A percentile compares a stretch with the other conserved stretches of the same genome.
Conservation (phyloP, 345 rosid genomes). For the Combretum micranthum region DNA sequence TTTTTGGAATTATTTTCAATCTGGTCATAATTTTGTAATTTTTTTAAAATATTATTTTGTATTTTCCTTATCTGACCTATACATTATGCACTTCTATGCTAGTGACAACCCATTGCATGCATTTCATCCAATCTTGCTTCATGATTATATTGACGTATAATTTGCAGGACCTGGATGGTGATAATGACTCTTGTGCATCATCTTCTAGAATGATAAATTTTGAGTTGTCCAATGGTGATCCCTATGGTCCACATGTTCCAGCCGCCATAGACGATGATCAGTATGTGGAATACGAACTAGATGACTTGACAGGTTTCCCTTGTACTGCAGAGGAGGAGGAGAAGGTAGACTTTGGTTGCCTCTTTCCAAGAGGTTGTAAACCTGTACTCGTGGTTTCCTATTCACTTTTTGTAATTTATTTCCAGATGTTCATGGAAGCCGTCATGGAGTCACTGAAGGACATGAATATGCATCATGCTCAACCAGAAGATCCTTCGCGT, state of each 20-base stretch:
- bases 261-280: slow-evolving; percentile 58
- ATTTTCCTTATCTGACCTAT: too few relatives aligned
- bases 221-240: slow-evolving; percentile 61
- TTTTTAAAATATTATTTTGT: too few relatives aligned
- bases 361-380: background rate
- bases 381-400: background rate
- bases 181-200: slow-evolving; percentile 36
- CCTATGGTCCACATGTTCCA: slow-evolving; percentile 51
- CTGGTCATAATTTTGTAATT: too few relatives aligned
- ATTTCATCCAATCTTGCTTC: background rate
- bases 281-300: slow-evolving; percentile 73
- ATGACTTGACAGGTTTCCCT: slow-evolving; percentile 75
- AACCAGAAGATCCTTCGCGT: slow-evolving; percentile 20
- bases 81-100: too few relatives aligned
- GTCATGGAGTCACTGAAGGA: slow-evolving; percentile 64
- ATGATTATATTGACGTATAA: slow-evolving; percentile 1
- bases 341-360: slow-evolving; percentile 36
- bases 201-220: slow-evolving; percentile 83
- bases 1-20: too few relatives aligned
- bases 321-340: slow-evolving; percentile 76
- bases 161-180: slow-evolving; percentile 46
- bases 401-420: background rate
- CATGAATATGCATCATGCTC: slow-evolving; percentile 28
- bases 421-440: slow-evolving; percentile 90
- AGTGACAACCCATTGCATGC: background rate